Percentiles rank a stretch among this genome's conserved stretches.
phyloP scores from a whole-genome alignment of 352 stramenopile genomes.

The Blastocystis hominis region DNA sequence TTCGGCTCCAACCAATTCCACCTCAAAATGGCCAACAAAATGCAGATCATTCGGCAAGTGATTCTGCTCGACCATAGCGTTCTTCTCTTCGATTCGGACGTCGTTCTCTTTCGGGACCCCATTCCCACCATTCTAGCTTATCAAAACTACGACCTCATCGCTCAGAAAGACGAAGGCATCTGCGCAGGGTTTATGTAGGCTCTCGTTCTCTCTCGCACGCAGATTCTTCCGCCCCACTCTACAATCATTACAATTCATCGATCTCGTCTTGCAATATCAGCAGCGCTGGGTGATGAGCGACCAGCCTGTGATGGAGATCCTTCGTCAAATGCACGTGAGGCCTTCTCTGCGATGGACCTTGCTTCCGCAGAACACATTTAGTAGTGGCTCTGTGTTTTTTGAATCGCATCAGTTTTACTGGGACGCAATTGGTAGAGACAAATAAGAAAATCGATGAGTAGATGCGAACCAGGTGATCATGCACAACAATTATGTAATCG shows the following conservation, averaged over 20 bases:
- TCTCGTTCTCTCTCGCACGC: not conserved
- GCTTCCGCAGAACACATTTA: not conserved
- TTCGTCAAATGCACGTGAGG: not conserved
- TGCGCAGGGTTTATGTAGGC: conserved; percentile 26
- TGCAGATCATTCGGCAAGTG: conserved; percentile 28
- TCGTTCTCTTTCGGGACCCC: conserved; percentile 14
- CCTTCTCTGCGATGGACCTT: conserved; percentile 21
- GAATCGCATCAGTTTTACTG: conserved; percentile 14
- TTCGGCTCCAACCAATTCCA: not conserved
- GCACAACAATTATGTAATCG: conserved; percentile 37
- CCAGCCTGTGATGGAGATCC: not conserved
- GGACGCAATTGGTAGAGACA: not conserved
- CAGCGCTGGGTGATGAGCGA: not conserved
- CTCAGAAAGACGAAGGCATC: conserved; percentile 15
- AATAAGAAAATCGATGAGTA: not conserved
- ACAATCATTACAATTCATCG: not conserved
- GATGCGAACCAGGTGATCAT: not conserved
- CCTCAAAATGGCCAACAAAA: conserved; percentile 18
- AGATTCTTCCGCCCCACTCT: conserved; percentile 44
- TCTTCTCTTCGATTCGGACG: conserved; percentile 54
- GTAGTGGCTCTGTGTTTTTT: conserved; percentile 28
- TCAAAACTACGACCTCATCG: not conserved
- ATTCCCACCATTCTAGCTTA: not conserved
- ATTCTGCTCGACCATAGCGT: not conserved
- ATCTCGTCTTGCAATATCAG: not conserved